phyloP scores from a whole-genome alignment of 768 basidiomycete species.

The Rossbeevera mucosa region DNA sequence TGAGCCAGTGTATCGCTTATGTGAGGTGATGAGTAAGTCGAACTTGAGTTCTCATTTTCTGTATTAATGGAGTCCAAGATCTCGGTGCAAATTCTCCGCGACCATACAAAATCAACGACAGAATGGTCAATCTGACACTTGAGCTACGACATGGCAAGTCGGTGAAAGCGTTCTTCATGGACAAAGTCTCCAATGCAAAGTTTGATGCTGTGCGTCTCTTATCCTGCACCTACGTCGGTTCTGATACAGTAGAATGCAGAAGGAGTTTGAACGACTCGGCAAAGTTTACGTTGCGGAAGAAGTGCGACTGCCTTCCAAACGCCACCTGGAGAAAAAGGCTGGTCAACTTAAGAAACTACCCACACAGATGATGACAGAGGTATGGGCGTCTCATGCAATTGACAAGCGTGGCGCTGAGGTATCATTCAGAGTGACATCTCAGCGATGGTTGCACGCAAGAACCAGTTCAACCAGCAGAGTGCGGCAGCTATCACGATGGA shows the following conservation, averaged over 20 bases:
- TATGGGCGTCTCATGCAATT: constrained; percentile 28
- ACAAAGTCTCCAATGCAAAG: constrained; percentile 75
- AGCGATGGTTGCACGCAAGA: constrained; percentile 73
- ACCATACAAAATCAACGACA: constrained; percentile 69
- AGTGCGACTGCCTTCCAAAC: constrained; percentile 62
- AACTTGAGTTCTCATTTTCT: background rate
- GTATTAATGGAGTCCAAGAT: constrained; percentile 36
- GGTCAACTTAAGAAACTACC: constrained; percentile 56
- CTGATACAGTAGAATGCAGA: constrained; percentile 37
- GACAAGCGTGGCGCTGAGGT: constrained; percentile 7
- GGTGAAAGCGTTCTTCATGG: constrained; percentile 63
- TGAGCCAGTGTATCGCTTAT: constrained; percentile 71
- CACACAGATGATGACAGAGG: constrained; percentile 74
- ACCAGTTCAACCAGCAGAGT: constrained; percentile 34
- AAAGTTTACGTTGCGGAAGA: constrained; percentile 45
- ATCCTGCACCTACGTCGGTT: background rate
- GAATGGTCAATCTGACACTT: constrained; percentile 58
- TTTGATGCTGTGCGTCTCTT: constrained; percentile 54
- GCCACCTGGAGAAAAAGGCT: constrained; percentile 60
- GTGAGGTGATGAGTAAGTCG: constrained; percentile 68
- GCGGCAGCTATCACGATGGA: constrained; percentile 44
- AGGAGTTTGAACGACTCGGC: constrained; percentile 65
- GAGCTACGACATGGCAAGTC: constrained; percentile 76
- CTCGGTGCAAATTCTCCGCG: constrained; percentile 50
- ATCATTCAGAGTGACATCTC: constrained; percentile 66